Evolutionary conservation across 1,284 basidiomycete species (phyloP), one percentile per base, ranked within the genome.

Genomic region (Porodaedalea pini): DNA sequence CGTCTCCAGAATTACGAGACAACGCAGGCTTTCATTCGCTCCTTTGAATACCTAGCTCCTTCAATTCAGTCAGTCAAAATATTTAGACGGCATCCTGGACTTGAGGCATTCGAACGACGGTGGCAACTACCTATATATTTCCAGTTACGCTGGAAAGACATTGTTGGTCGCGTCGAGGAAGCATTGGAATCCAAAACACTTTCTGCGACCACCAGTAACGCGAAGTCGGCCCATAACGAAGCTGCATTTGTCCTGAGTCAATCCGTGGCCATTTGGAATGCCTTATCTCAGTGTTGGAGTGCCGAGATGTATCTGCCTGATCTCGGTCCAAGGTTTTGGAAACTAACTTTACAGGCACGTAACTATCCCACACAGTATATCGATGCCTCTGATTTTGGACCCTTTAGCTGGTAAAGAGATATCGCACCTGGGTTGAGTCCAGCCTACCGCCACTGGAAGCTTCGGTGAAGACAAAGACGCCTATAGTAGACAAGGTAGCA

Each of bases 71-170:
- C 89, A 1, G 80, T 94, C 10, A 75, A 83, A 58, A 75, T 77
- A 0, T 85, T 96, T 79, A 83, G 92, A 3, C 67, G 73, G 3
- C 89, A 93, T 69, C 79, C 85, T 0, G 76, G 85, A 3, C 95
- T 88, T 70, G 64, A 69, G 5, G 71, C 85, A 0, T 96, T 98
- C 66, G 84, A 90, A 66, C 80, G 84, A 56, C 80, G 94, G 40
- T 99, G 96, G 95, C 96, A 98, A 68, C 78, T 99, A 4, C 90
- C 93, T 0, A 90, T 98, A 15, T 99, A 99, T 69, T 98, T 97
- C 71, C 96, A 99, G 69, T 77, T 99, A 62, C 82, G 95, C n/a
- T 96, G 94, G 88, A 96, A 98, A 69, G 94, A 97, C 66, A 90
- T 97, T 54, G 85, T 96, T 1, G 73, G 78, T 0, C 78, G 78